Evolutionary conservation across 805 yeast species (phyloP).

Genomic region (Wickerhamomyces sydowiorum): DNA sequence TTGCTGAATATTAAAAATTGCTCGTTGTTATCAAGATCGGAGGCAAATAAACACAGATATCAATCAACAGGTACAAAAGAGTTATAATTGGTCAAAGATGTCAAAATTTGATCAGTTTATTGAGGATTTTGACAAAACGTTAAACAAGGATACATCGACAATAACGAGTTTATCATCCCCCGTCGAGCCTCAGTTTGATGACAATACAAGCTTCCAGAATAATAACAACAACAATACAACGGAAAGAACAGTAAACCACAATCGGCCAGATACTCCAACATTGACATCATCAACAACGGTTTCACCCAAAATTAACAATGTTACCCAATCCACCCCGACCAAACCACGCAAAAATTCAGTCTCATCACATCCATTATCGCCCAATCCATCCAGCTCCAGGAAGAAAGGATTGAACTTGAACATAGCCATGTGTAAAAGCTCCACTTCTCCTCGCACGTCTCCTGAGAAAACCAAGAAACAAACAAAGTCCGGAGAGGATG

Average conservation of each 20-base stretch:
- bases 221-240: slow-evolving; percentile 2
- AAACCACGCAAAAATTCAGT: slow-evolving; percentile 19
- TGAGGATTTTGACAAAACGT: slow-evolving; percentile 26
- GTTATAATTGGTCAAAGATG: slow-evolving; percentile 8
- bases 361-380: slow-evolving; percentile 2
- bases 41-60: not conserved
- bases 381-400: slow-evolving; percentile 6
- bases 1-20: too few relatives aligned
- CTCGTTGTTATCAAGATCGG: too few relatives aligned
- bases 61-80: not conserved
- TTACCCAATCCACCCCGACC: slow-evolving; percentile 22
- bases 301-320: slow-evolving; percentile 1
- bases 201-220: slow-evolving; percentile 12
- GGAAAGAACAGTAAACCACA: not conserved
- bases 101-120: slow-evolving; percentile 31
- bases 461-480: not conserved
- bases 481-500: slow-evolving; percentile 15
- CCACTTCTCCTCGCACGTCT: too few relatives aligned
- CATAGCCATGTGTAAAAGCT: slow-evolving; percentile 8
- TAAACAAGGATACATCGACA: slow-evolving; percentile 31
- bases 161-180: slow-evolving; percentile 20
- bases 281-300: not conserved
- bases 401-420: slow-evolving; percentile 21
- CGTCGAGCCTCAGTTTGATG: slow-evolving; percentile 15
- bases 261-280: not conserved